phyloP scores from a whole-genome alignment of 1,284 basidiomycete genomes.

The Leccinum subrobustum region DNA sequence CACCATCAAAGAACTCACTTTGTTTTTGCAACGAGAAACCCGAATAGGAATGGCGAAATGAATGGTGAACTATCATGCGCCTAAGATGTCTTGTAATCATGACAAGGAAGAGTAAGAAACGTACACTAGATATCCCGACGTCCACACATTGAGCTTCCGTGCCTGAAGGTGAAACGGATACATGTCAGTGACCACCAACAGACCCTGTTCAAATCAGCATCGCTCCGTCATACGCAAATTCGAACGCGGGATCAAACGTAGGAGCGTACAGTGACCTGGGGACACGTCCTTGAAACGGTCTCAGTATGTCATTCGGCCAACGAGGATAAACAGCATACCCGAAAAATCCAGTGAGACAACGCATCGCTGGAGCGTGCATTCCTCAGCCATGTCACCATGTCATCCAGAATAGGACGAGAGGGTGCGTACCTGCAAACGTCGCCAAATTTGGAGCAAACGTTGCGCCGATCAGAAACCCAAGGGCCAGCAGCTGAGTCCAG shows the following conservation, averaged over 20 bases:
- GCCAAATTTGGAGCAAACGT: slow-evolving; percentile 52
- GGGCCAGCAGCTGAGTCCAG: too few species aligned
- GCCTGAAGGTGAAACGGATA: too few species aligned
- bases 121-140: too few species aligned
- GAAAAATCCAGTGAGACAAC: slow-evolving; percentile 71
- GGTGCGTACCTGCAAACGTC: slow-evolving; percentile 42
- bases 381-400: neutral
- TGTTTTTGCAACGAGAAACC: too few species aligned
- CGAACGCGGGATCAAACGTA: neutral
- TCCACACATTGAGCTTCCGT: too few species aligned
- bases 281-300: slow-evolving; percentile 47
- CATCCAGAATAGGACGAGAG: neutral
- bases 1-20: too few species aligned
- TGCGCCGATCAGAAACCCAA: slow-evolving; percentile 46
- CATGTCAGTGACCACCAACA: too few species aligned
- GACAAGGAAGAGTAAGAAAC: too few species aligned
- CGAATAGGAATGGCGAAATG: too few species aligned
- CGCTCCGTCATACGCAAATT: neutral
- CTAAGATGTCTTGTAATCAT: too few species aligned
- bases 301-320: slow-evolving; percentile 8
- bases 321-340: slow-evolving; percentile 41
- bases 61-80: too few species aligned
- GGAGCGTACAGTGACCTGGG: slow-evolving; percentile 61
- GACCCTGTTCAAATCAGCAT: too few species aligned
- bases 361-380: slow-evolving; percentile 47